phyloP scores from a whole-genome alignment of 2,329 filamentous ascomycete genomes.

The Penicillium hesseltinei region DNA sequence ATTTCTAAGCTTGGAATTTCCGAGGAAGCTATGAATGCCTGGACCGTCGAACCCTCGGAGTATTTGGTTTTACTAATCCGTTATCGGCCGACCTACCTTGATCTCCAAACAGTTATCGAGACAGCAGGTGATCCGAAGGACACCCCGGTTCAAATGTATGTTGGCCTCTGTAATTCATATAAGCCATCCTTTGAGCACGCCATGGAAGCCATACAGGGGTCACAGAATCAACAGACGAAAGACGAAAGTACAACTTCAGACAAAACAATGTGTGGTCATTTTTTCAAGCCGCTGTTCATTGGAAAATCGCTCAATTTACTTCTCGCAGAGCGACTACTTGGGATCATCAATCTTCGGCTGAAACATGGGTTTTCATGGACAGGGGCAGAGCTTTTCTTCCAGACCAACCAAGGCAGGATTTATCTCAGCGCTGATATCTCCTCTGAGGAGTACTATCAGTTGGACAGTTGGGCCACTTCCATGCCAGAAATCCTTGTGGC shows the following conservation, averaged over 20 bases:
- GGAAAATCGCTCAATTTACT: conserved; percentile 68
- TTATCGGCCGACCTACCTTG: conserved; percentile 61
- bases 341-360: conserved; percentile 60
- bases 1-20: conserved; percentile 70
- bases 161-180: conserved; percentile 69
- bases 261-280: not conserved
- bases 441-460: conserved; percentile 17
- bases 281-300: conserved; percentile 63
- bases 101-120: conserved; percentile 54
- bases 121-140: conserved; percentile 38
- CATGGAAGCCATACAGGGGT: conserved; percentile 48
- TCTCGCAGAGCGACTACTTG: conserved; percentile 63
- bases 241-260: not conserved
- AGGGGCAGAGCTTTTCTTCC: conserved; percentile 61
- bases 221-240: not conserved
- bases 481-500: conserved; percentile 46
- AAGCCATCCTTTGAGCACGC: conserved; percentile 64
- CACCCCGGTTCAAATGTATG: conserved; percentile 56
- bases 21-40: conserved; percentile 71
- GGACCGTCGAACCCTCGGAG: conserved; percentile 65
- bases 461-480: conserved; percentile 25
- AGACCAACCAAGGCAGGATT: conserved; percentile 49
- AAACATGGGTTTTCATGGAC: conserved; percentile 61
- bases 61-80: conserved; percentile 73
- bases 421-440: conserved; percentile 10